Evolutionary conservation across 495 filamentous ascomycete genomes (phyloP).

Genomic region (Aspergillus sparsus): DNA sequence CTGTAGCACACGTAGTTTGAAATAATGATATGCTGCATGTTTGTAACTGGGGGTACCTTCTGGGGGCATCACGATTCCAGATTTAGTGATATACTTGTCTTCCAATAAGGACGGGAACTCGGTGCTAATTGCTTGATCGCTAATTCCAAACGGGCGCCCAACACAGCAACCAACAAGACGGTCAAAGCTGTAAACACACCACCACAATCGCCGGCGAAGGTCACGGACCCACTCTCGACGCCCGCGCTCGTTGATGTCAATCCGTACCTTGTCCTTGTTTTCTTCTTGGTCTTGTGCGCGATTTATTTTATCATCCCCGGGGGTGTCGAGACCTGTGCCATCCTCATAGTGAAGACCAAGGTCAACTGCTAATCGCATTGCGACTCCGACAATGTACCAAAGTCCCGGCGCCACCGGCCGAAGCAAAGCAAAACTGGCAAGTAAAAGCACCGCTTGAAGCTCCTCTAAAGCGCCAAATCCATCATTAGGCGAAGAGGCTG

Average conservation of each 20-base stretch:
- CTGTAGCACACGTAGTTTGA: constrained; percentile 86
- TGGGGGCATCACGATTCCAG: constrained; percentile 64
- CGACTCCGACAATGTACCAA: constrained; percentile 97
- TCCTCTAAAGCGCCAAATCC: constrained; percentile 84
- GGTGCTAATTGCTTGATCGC: constrained; percentile 90
- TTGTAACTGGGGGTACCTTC: constrained; percentile 74
- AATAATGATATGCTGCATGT: constrained; percentile 85
- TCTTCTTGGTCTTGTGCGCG: constrained; percentile 18
- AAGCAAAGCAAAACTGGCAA: constrained; percentile 88
- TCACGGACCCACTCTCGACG: constrained; percentile 85
- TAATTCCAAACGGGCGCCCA: constrained; percentile 89
- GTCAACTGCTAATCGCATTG: constrained; percentile 85
- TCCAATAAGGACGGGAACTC: constrained; percentile 88
- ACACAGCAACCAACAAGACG: constrained; percentile 90
- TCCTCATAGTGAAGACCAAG: constrained; percentile 93
- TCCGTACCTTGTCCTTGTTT: constrained; percentile 32
- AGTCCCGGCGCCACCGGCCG: constrained; percentile 89
- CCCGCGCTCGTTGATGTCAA: constrained; percentile 65
- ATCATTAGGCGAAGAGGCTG: constrained; percentile 60
- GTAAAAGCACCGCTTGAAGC: constrained; percentile 83
- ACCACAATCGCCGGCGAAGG: constrained; percentile 85
- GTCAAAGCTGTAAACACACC: constrained; percentile 94
- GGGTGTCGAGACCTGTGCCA: constrained; percentile 64
- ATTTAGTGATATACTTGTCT: constrained; percentile 84
- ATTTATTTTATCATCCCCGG: constrained; percentile 35